Evolutionary conservation across 805 yeast genomes (phyloP), one percentile per base, ranked within the genome.

Genomic region (Wickerhamomyces sydowiorum): DNA sequence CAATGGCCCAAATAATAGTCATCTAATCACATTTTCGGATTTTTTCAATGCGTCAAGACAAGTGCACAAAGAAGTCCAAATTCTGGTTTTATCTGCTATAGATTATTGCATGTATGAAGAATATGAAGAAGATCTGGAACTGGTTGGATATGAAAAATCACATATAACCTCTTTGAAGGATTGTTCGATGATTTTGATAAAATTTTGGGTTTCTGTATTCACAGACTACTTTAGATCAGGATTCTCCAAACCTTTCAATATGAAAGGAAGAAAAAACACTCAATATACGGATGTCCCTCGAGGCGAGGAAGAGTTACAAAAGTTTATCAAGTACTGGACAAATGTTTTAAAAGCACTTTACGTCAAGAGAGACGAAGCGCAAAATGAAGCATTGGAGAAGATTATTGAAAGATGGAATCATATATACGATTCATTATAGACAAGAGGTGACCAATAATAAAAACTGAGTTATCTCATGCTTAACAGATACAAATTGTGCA

Each of bases 151-250:
- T 53, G 60, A 71, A 19, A 62, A 65, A 10, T 48, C 59, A 14
- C 28, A 52, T 2, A 47, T 75, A 2, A 32, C 30, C 1, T 59
- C 64, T 8, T 49, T 83, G n/a, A 38, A 33, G 3, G 78, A 72
- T 42, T 70, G 78, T 19, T 59, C 73, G 2, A 49, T 59, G 1
- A 58, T 64, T 5, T 54, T 85, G 13, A 60, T 62, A 7, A 56
- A 73, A 48, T 76, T 67, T 51, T 72, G 80, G 73, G 54, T 76
- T 1, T 70, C 88, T 1, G 82, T 77, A 1, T 85, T 85, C 53
- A 57, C 72, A 4, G 75, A 66, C 3, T 74, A 70, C 43, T 75
- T 82, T 43, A 40, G 46, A 9, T 37, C 39, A 5, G 33, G 47
- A 3, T 24, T 52, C 25, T 33, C 50, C 47, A 44, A 43, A 39